phyloP scores from a whole-genome alignment of 164 flowering plant genomes.

The Buxus sempervirens region DNA sequence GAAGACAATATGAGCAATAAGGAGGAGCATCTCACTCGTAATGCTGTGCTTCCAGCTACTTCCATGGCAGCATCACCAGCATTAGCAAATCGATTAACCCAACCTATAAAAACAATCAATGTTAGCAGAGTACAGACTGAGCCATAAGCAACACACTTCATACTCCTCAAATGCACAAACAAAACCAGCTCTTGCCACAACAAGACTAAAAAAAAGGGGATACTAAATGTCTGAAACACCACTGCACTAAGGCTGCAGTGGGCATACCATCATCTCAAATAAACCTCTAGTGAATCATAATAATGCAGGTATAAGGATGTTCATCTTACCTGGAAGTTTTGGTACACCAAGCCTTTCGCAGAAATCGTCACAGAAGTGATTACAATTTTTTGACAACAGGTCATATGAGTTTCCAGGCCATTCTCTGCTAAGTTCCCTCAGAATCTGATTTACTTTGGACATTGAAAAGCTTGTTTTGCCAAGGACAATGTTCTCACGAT shows the following conservation, averaged over 20 bases:
- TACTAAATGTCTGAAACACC: not conserved
- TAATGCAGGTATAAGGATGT: constrained; percentile 2
- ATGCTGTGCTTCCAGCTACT: constrained; percentile 89
- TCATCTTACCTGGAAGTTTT: constrained; percentile 81
- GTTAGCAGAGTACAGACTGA: not conserved
- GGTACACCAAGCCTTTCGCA: constrained; percentile 87
- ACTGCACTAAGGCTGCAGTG: no score
- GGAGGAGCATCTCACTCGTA: constrained; percentile 47
- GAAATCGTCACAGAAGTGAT: constrained; percentile 93
- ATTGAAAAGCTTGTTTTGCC: constrained; percentile 61
- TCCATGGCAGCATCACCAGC: constrained; percentile 98
- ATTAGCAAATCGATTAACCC: constrained; percentile 98
- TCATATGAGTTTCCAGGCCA: constrained; percentile 93
- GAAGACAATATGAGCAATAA: not conserved
- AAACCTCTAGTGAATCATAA: not conserved
- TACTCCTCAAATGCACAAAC: not conserved
- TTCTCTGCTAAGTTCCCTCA: constrained; percentile 88
- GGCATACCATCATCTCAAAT: not conserved
- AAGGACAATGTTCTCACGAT: constrained; percentile 73
- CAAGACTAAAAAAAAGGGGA: no score
- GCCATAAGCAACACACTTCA: no score
- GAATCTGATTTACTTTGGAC: constrained; percentile 68
- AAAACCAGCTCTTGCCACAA: no score
- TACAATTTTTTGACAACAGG: constrained; percentile 83
- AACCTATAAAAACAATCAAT: constrained; percentile 43